A percentile compares a stretch with the other conserved stretches of the same genome.
These are phyloP conservation scores for Coniochaeta hoffmannii DNA, from an alignment of 2,329 filamentous ascomycete species.

Conservation along the genomic window DNA sequence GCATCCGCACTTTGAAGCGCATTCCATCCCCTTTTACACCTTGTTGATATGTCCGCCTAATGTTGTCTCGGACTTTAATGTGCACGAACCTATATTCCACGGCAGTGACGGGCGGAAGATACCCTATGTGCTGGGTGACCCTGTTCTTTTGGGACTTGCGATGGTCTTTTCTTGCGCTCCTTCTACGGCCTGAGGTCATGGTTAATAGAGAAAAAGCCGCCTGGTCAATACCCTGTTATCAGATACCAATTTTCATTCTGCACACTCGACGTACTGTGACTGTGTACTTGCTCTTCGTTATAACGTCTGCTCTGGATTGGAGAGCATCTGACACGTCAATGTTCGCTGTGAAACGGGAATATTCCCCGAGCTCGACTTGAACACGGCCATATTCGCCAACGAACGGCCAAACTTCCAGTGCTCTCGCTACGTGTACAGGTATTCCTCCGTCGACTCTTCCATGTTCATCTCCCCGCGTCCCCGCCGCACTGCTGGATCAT, in stretches of 20 bases:
- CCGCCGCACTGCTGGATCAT: too few species aligned
- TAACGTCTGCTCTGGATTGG: not conserved
- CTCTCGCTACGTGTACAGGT: not conserved
- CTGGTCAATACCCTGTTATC: not conserved
- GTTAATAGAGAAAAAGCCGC: constrained; percentile 2
- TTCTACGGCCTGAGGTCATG: not conserved
- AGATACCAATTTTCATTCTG: not conserved
- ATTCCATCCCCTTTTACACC: not conserved
- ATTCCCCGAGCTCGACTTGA: not conserved
- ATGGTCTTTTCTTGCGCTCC: not conserved
- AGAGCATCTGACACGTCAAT: not conserved
- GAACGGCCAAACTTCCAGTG: not conserved
- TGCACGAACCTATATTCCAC: not conserved
- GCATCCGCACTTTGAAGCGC: not conserved
- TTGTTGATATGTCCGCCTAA: not conserved
- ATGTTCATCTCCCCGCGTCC: not conserved
- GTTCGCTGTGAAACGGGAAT: not conserved
- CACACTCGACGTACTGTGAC: not conserved
- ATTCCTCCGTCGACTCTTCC: not conserved
- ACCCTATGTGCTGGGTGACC: too few species aligned
- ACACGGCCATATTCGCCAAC: too few species aligned
- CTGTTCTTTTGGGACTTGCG: not conserved
- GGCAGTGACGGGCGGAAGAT: not conserved
- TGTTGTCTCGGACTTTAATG: constrained; percentile 1
- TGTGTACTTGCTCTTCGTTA: not conserved